These are phyloP conservation scores for Esteya vermicola DNA, from an alignment of 2,329 filamentous ascomycete genomes.

Conservation along the genomic window DNA sequence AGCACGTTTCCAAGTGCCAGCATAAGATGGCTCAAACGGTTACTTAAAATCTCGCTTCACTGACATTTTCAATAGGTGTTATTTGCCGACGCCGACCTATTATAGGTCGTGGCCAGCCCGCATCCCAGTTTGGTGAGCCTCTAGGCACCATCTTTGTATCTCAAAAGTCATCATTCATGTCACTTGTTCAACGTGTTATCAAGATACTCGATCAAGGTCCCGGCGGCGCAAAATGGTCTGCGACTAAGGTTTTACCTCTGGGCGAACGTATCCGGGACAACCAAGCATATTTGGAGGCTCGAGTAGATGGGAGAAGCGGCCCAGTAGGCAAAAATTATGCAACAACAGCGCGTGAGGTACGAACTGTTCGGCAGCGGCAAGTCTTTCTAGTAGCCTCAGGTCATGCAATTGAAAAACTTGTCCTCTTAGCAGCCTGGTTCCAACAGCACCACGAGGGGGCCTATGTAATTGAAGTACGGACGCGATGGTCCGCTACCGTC, in stretches of 20 bases:
- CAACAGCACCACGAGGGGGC: slow-evolving; percentile 44
- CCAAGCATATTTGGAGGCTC: slow-evolving; percentile 8
- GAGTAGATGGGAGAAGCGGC: neutral
- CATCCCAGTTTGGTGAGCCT: neutral
- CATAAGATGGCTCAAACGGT: no score
- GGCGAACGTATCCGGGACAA: slow-evolving; percentile 30
- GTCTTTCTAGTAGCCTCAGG: slow-evolving; percentile 41
- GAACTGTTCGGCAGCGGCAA: slow-evolving; percentile 16
- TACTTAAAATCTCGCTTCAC: neutral
- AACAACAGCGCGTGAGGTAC: no score
- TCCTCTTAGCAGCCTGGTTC: slow-evolving; percentile 51
- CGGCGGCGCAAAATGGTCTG: slow-evolving; percentile 28
- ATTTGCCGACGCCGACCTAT: slow-evolving; percentile 3
- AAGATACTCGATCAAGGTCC: slow-evolving; percentile 44
- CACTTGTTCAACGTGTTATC: slow-evolving; percentile 49
- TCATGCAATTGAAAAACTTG: slow-evolving; percentile 48
- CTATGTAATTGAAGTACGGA: slow-evolving; percentile 44
- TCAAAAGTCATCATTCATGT: slow-evolving; percentile 50
- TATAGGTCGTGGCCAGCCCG: slow-evolving; percentile 1
- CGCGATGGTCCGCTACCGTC: slow-evolving; percentile 48
- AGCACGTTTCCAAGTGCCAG: no score
- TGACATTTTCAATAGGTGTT: neutral
- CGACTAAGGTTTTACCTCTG: slow-evolving; percentile 28
- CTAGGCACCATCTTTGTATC: slow-evolving; percentile 44
- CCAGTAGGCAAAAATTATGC: slow-evolving; percentile 11